A percentile compares a stretch with the other conserved stretches of the same genome.
Conservation (phyloP, 495 filamentous ascomycete genomes). For the Aspergillus bertholletiae region DNA sequence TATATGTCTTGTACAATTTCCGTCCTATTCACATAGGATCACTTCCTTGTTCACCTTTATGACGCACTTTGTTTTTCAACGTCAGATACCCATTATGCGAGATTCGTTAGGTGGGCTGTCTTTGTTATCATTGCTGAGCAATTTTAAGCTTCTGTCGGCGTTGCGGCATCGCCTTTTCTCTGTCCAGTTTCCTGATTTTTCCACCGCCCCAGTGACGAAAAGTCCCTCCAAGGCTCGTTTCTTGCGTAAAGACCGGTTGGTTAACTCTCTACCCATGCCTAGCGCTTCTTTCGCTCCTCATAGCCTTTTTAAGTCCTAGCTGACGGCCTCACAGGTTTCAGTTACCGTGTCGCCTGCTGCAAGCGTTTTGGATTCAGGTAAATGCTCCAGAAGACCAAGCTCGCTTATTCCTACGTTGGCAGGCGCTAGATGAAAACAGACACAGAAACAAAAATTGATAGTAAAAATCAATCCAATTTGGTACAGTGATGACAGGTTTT, state of each 20-base stretch:
- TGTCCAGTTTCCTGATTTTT: neutral
- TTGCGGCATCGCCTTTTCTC: neutral
- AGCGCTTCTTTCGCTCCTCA: neutral
- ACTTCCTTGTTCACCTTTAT: neutral
- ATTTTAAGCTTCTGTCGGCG: neutral
- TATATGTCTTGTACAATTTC: neutral
- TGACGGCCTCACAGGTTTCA: neutral
- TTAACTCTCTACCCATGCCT: neutral
- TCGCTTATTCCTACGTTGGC: slow-evolving; percentile 3
- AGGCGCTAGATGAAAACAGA: slow-evolving; percentile 1
- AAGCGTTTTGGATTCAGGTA: neutral
- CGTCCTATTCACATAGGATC: neutral
- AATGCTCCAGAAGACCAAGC: neutral
- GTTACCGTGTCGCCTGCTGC: neutral
- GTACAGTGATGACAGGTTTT: slow-evolving; percentile 10
- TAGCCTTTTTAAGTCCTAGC: neutral
- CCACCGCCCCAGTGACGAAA: neutral
- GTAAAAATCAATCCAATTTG: slow-evolving; percentile 15
- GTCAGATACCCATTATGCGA: slow-evolving; percentile 10
- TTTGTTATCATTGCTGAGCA: neutral
- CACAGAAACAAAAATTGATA: slow-evolving; percentile 3
- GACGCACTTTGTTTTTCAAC: neutral
- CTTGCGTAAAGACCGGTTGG: neutral
- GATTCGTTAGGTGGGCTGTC: neutral
- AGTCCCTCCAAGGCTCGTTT: neutral